A percentile compares a stretch with the other conserved stretches of the same genome.
Conservation (phyloP, 2,329 filamentous ascomycete genomes). For the Penicillium hordei region DNA sequence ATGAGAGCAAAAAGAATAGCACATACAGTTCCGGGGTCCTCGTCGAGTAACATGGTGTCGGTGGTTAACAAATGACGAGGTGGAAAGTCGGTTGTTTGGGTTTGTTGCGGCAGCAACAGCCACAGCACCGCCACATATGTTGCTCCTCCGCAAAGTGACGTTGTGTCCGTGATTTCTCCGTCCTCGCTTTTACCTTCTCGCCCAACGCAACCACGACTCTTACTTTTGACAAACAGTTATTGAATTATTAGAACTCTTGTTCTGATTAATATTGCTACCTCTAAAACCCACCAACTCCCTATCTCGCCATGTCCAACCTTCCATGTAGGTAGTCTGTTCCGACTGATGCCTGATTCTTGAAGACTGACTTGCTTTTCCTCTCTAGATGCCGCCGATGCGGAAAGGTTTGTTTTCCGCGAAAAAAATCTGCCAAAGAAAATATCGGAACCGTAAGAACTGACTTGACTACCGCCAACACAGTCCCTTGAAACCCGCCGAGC, state of each 20-base stretch:
- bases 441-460: constrained; percentile 9
- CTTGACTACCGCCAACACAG: constrained; percentile 52
- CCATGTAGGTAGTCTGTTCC: constrained; percentile 45
- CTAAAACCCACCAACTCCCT: neutral
- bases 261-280: neutral
- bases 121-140: constrained; percentile 41
- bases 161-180: constrained; percentile 18
- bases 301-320: constrained; percentile 46
- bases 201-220: neutral
- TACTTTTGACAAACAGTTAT: neutral
- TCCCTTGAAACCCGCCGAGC: constrained; percentile 85
- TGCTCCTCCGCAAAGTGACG: constrained; percentile 32
- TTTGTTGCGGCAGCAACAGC: constrained; percentile 44
- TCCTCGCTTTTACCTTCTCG: constrained; percentile 3
- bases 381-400: constrained; percentile 92
- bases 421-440: neutral
- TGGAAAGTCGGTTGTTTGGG: constrained; percentile 20
- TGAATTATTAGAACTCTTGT: neutral
- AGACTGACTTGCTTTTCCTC: constrained; percentile 14
- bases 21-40: constrained; percentile 81
- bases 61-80: neutral
- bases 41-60: constrained; percentile 85
- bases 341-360: neutral
- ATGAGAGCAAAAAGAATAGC: neutral
- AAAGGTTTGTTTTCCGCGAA: constrained; percentile 64